These are phyloP conservation scores for Rhizophagus sp. DNA, from an alignment of 192 early-diverging fungal species.

Conservation along the genomic window DNA sequence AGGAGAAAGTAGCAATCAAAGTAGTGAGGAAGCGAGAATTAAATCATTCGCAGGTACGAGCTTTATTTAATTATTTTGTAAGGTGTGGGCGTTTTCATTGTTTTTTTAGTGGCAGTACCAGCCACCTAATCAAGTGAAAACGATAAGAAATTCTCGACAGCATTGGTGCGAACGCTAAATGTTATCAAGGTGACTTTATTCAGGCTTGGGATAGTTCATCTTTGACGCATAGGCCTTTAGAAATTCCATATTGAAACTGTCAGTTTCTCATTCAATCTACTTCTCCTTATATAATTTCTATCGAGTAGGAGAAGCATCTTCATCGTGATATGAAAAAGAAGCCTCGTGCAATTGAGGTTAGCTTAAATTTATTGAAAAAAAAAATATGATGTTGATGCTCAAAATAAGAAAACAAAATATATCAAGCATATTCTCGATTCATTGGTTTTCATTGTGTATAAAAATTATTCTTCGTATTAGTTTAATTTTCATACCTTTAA, in stretches of 20 bases:
- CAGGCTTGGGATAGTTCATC: background rate
- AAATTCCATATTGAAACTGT: background rate
- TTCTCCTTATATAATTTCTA: background rate
- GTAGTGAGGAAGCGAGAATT: conserved; percentile 75
- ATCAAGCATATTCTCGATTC: background rate
- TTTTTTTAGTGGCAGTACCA: background rate
- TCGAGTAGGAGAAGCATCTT: conserved; percentile 45
- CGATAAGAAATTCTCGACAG: background rate
- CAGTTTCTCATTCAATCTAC: background rate
- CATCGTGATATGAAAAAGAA: conserved; percentile 51
- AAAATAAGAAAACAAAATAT: background rate
- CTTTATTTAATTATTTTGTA: background rate
- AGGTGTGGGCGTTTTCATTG: background rate
- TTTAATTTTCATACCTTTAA: background rate
- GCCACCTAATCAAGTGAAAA: background rate
- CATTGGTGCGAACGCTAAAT: background rate
- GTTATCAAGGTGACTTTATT: background rate
- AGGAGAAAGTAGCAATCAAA: conserved; percentile 81
- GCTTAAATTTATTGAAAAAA: background rate
- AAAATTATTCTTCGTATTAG: background rate
- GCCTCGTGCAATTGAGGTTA: conserved; percentile 50
- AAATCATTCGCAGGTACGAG: conserved; percentile 62
- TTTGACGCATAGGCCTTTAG: background rate
- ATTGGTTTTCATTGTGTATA: background rate
- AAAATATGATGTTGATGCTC: background rate